phyloP scores from a whole-genome alignment of 306 rosid genomes.

The Cercis canadensis region DNA sequence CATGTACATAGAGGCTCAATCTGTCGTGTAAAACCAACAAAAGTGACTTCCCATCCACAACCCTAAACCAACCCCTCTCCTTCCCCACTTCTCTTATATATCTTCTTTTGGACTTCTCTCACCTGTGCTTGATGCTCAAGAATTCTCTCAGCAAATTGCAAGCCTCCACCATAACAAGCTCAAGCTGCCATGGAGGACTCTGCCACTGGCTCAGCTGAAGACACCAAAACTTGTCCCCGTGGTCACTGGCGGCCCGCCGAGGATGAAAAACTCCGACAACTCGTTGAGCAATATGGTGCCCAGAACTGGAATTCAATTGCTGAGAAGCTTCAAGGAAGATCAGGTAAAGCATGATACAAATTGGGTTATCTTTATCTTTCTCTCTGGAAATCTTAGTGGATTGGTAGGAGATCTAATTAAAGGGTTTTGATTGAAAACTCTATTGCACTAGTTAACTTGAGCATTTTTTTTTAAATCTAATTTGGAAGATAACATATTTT shows the following conservation, averaged over 20 bases:
- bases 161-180: conserved; percentile 21
- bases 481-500: neutral
- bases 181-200: conserved; percentile 63
- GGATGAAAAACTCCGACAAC: conserved; percentile 80
- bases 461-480: neutral
- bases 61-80: conserved; percentile 85
- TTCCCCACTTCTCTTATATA: conserved; percentile 59
- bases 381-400: neutral
- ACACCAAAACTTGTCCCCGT: conserved; percentile 64
- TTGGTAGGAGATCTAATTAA: conserved; percentile 19
- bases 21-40: conserved; percentile 99
- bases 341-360: conserved; percentile 48
- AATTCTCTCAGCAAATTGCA: conserved; percentile 28
- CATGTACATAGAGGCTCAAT: conserved; percentile 43
- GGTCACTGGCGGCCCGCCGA: conserved; percentile 98
- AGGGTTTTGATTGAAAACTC: conserved; percentile 28
- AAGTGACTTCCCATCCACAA: conserved; percentile 98
- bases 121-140: conserved; percentile 46
- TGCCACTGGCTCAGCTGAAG: conserved; percentile 46
- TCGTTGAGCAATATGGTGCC: conserved; percentile 84
- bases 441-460: conserved; percentile 17
- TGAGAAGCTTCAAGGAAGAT: conserved; percentile 95
- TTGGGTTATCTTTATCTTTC: neutral
- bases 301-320: conserved; percentile 98
- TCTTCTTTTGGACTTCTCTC: conserved; percentile 53